These are phyloP conservation scores for Serendipita sp. DNA, from an alignment of 768 basidiomycete genomes.

Conservation along the genomic window DNA sequence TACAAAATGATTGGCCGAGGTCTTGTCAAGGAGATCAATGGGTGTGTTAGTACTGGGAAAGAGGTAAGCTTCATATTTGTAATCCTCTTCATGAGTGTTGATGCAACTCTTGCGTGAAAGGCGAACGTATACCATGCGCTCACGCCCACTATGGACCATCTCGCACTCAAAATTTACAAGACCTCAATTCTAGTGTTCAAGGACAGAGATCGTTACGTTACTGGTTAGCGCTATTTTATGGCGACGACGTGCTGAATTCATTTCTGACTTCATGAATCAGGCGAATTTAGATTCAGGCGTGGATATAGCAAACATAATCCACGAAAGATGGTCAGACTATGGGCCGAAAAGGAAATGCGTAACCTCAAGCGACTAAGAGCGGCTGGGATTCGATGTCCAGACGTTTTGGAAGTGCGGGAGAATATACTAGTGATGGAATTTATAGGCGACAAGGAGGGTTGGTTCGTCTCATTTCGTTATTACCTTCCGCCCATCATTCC, in stretches of 20 bases:
- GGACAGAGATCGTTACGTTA: slow-evolving; percentile 91
- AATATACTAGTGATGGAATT: slow-evolving; percentile 96
- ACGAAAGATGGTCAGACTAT: slow-evolving; percentile 93
- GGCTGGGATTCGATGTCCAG: slow-evolving; percentile 77
- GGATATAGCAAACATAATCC: slow-evolving; percentile 58
- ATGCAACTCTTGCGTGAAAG: slow-evolving; percentile 23
- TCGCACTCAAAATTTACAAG: slow-evolving; percentile 96
- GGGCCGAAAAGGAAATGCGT: slow-evolving; percentile 99
- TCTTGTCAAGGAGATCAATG: slow-evolving; percentile 77
- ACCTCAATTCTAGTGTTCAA: slow-evolving; percentile 97
- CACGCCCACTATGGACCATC: slow-evolving; percentile 34
- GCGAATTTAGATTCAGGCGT: slow-evolving; percentile 44
- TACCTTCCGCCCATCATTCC: not conserved
- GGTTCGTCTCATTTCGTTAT: slow-evolving; percentile 32
- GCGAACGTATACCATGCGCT: slow-evolving; percentile 95
- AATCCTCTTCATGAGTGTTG: slow-evolving; percentile 5
- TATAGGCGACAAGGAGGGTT: slow-evolving; percentile 64
- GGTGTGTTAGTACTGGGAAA: slow-evolving; percentile 95
- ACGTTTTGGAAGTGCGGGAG: slow-evolving; percentile 83
- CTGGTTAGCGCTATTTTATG: slow-evolving; percentile 27
- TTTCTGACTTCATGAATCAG: slow-evolving; percentile 28
- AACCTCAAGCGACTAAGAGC: slow-evolving; percentile 71
- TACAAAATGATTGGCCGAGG: slow-evolving; percentile 93
- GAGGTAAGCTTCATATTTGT: slow-evolving; percentile 39
- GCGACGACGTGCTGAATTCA: slow-evolving; percentile 23